phyloP scores from a whole-genome alignment of 2,329 filamentous ascomycete genomes.

The Coleophoma cylindrospora region DNA sequence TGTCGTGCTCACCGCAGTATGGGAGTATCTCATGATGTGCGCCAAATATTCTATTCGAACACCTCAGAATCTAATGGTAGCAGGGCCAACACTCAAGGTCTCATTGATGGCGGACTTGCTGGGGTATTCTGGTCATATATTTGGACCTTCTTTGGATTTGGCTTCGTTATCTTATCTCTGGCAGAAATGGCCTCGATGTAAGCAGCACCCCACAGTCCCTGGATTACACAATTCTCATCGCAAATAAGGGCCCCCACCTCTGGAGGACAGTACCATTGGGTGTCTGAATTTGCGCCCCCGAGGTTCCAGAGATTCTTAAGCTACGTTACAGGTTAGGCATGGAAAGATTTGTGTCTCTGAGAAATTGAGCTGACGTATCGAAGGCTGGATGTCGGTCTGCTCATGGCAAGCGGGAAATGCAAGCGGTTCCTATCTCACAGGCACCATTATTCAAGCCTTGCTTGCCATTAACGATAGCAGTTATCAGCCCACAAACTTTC shows the following conservation, averaged over 20 bases:
- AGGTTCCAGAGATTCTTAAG: slow-evolving; percentile 45
- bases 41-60: background rate
- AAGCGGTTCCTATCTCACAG: slow-evolving; percentile 34
- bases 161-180: slow-evolving; percentile 12
- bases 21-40: slow-evolving; percentile 34
- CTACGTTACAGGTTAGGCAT: slow-evolving; percentile 39
- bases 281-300: slow-evolving; percentile 44
- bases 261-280: slow-evolving; percentile 54
- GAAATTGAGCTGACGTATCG: slow-evolving; percentile 3
- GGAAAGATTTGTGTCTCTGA: background rate
- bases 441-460: slow-evolving; percentile 39
- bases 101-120: slow-evolving; percentile 14
- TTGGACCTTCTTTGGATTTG: slow-evolving; percentile 23
- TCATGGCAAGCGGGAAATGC: slow-evolving; percentile 40
- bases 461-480: slow-evolving; percentile 25
- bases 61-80: background rate
- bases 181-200: slow-evolving; percentile 22
- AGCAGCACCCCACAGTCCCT: background rate
- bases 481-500: slow-evolving; percentile 25
- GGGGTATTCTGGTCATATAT: slow-evolving; percentile 35
- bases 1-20: slow-evolving; percentile 33
- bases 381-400: slow-evolving; percentile 39
- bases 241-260: slow-evolving; percentile 40
- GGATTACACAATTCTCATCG: background rate
- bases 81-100: slow-evolving; percentile 25